Evolutionary conservation across 1,284 basidiomycete species (phyloP).

Genomic region (Apiotrichum veenhuisii): DNA sequence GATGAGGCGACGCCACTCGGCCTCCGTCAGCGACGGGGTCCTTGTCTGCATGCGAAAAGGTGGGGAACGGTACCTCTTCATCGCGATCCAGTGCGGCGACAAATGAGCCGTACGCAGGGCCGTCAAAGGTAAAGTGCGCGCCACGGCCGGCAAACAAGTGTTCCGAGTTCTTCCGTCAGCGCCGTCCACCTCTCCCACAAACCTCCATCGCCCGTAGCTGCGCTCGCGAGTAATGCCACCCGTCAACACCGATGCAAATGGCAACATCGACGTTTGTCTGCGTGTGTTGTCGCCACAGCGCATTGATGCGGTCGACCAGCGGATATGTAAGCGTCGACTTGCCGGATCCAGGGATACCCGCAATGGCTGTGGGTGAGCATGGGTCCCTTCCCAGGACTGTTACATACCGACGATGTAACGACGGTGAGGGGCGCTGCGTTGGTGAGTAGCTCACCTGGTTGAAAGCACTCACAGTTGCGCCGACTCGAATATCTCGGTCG

Average conservation of each 20-base stretch:
- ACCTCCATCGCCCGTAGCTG: slow-evolving; percentile 31
- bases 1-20: not conserved
- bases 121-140: slow-evolving; percentile 17
- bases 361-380: not conserved
- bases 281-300: slow-evolving; percentile 6
- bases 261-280: slow-evolving; percentile 28
- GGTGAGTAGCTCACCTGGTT: too few relatives aligned
- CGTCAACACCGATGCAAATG: slow-evolving; percentile 52
- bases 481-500: too few relatives aligned
- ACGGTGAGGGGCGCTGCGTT: too few relatives aligned
- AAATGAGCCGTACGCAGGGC: not conserved
- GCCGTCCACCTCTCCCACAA: not conserved
- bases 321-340: slow-evolving; percentile 52
- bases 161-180: slow-evolving; percentile 4
- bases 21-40: slow-evolving; percentile 9
- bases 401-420: too few relatives aligned
- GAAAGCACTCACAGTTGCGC: too few relatives aligned
- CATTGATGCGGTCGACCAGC: slow-evolving; percentile 43
- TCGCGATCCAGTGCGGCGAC: not conserved
- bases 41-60: slow-evolving; percentile 15
- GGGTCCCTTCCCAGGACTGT: not conserved
- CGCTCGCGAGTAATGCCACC: slow-evolving; percentile 52
- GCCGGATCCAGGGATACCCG: slow-evolving; percentile 50
- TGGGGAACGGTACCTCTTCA: slow-evolving; percentile 1
- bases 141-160: slow-evolving; percentile 9